Evolutionary conservation across 306 rosid species (phyloP), one percentile per base, ranked within the genome.

Genomic region (Quercus variabilis): DNA sequence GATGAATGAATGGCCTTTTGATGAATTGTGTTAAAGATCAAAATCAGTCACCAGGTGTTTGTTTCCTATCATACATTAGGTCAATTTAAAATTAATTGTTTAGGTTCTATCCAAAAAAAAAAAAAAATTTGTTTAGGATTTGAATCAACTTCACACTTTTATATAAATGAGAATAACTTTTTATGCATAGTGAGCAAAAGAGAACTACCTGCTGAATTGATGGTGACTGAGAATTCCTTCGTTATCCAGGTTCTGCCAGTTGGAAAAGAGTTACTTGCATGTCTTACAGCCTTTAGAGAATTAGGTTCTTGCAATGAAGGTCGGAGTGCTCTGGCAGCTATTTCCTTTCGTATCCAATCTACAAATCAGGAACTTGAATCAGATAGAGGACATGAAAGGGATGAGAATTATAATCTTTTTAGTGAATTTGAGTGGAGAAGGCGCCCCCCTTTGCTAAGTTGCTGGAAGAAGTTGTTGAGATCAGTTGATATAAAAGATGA

Each of bases 251-350:
- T 89, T 77, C 88, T 95, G 55, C 98, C 97, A 63, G 88, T 85
- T 79, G 99, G 99, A 64, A 93, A 87, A 80, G 99, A 95, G 88
- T 86, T 93, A 83, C 90, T 90, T 71, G 96, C 95, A 33, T 90
- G 96, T 79, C 94, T 95, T 72, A 57, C 89, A 41, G 89, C 96
- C 65, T 90, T 95, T 79, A 87, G 88, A 83, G 96, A 84, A 71
- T 79, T 95, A 75, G 92, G 94, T 84, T 86, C 89, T 59, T 88
- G 89, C 78, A 73, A 58, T 85, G 91, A 87, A 79, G 98, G 96
- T 80, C 90, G 71, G 88, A 85, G 55, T 86, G 89, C 96, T 81
- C 79, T 95, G 78, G 91, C 75, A 69, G 80, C 92, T 73, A 52
- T 82, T 81, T 52, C 80, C 70, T 58, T 58, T 64, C 88, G 70